Evolutionary conservation across 352 stramenopile species (phyloP).

Genomic region (Phytophthora sp.): DNA sequence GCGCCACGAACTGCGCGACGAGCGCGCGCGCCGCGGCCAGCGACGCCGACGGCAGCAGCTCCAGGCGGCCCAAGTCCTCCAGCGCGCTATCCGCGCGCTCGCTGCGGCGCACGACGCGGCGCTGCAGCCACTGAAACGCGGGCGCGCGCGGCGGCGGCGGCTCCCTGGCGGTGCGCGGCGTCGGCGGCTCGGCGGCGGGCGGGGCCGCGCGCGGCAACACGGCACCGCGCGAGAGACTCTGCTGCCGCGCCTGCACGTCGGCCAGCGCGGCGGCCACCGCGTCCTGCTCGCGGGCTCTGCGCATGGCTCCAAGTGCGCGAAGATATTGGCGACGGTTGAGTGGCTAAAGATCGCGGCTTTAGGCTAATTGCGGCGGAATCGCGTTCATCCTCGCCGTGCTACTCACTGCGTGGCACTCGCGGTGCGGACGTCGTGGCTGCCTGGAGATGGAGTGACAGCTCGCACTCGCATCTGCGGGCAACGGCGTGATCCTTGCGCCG

Average conservation of each 20-base stretch:
- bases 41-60: constrained; percentile 19
- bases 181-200: not conserved
- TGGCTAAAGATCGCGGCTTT: no score
- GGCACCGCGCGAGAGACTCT: constrained; percentile 11
- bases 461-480: no score
- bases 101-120: constrained; percentile 17
- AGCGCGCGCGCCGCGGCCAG: constrained; percentile 9
- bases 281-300: constrained; percentile 10
- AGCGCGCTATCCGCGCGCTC: not conserved
- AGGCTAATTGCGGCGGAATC: no score
- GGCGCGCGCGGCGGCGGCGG: not conserved
- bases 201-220: constrained; percentile 1
- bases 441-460: no score
- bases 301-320: constrained; percentile 10
- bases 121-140: constrained; percentile 14
- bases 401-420: no score
- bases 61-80: constrained; percentile 17
- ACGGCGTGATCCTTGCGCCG: no score
- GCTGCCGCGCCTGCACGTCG: constrained; percentile 24
- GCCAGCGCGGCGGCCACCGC: constrained; percentile 12
- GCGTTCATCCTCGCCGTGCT: no score
- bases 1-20: constrained; percentile 17
- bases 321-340: not conserved
- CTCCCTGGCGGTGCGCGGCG: not conserved
- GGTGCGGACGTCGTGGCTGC: no score